These are phyloP conservation scores for Citrus sp. DNA, from an alignment of 345 rosid species.

Conservation along the genomic window DNA sequence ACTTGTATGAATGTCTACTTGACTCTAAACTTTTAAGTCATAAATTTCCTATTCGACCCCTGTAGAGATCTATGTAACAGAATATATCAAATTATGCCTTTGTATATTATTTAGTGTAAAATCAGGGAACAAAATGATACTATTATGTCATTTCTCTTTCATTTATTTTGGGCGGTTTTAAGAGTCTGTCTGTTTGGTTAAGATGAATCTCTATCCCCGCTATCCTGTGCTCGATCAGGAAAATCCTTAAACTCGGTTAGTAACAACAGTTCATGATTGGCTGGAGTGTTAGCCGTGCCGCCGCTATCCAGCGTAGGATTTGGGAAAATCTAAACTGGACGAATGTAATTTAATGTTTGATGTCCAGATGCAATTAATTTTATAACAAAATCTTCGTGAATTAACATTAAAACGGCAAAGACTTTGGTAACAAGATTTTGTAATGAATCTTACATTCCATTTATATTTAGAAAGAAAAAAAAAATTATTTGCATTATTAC, in stretches of 20 bases:
- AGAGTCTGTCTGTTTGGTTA: not conserved
- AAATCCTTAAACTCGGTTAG: not conserved
- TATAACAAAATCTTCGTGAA: not conserved
- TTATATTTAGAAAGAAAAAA: too few species aligned
- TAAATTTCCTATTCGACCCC: too few species aligned
- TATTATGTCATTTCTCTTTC: not conserved
- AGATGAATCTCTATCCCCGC: not conserved
- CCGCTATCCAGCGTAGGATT: not conserved
- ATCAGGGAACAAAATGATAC: too few species aligned
- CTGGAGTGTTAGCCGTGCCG: not conserved
- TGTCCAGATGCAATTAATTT: not conserved
- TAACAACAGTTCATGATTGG: too few species aligned
- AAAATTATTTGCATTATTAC: not conserved
- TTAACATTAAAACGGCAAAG: too few species aligned
- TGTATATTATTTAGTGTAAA: too few species aligned
- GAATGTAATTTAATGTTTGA: not conserved
- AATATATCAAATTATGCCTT: not conserved
- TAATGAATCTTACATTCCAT: not conserved
- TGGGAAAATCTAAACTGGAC: not conserved
- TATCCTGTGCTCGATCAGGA: not conserved
- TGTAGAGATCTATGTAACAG: not conserved
- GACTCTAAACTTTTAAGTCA: not conserved
- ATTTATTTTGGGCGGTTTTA: not conserved
- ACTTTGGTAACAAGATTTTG: not conserved
- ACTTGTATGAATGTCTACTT: too few species aligned